Percentiles rank a stretch among this genome's conserved stretches.
phyloP scores from a whole-genome alignment of 1,284 basidiomycete species.

The Stygiomarasmius scandens region DNA sequence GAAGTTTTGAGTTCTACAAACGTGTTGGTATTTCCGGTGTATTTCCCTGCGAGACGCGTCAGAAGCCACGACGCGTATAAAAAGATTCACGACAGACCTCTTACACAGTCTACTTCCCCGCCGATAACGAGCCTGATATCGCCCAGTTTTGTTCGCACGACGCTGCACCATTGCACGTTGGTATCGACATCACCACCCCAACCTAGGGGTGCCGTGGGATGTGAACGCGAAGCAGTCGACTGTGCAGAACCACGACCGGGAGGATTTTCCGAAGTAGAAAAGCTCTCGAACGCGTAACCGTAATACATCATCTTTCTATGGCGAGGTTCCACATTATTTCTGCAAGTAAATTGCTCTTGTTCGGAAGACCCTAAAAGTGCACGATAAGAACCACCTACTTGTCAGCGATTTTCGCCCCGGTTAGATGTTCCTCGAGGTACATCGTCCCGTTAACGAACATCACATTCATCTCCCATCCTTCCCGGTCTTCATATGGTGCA shows the following conservation, averaged over 20 bases:
- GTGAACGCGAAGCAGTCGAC: conserved; percentile 9
- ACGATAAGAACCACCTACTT: conserved; percentile 51
- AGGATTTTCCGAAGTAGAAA: conserved; percentile 64
- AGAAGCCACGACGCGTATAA: conserved; percentile 2
- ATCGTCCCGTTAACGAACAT: conserved; percentile 78
- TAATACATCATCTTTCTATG: conserved; percentile 70
- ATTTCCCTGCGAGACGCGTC: conserved; percentile 44
- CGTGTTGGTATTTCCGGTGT: conserved; percentile 59
- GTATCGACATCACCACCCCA: conserved; percentile 92
- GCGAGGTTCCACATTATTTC: conserved; percentile 61
- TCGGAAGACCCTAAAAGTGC: background rate
- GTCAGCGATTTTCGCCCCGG: conserved; percentile 54
- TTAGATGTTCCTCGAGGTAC: conserved; percentile 83
- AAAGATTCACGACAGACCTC: conserved; percentile 50
- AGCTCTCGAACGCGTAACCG: conserved; percentile 88
- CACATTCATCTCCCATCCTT: conserved; percentile 84
- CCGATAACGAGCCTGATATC: conserved; percentile 83
- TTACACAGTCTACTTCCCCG: conserved; percentile 94
- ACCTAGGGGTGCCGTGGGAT: conserved; percentile 39
- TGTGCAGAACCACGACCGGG: conserved; percentile 17
- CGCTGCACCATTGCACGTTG: conserved; percentile 94
- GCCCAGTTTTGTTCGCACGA: conserved; percentile 89
- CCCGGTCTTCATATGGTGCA: conserved; percentile 80
- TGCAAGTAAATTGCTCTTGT: conserved; percentile 29
- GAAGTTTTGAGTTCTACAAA: conserved; percentile 96